Evolutionary conservation across 441 rosid genomes (phyloP), one percentile per base, ranked within the genome.

Genomic region (Macaranga tanarius): DNA sequence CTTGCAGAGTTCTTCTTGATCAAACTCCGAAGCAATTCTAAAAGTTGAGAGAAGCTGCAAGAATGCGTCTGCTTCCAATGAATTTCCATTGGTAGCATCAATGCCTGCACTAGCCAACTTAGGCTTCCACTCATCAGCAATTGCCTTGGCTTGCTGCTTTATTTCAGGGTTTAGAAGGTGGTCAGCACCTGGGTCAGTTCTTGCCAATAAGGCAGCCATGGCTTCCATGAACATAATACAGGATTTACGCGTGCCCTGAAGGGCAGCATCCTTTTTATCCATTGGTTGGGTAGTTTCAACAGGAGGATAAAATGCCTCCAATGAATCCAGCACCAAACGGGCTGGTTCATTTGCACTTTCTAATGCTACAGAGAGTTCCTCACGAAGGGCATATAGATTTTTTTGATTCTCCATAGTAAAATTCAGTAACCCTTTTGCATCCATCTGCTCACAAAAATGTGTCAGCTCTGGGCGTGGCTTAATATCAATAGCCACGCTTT

Each of bases 31-130:
- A 77, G 90, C 92, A 85, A 94, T 84, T 74, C 83, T 89, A 83
- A 90, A 94, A 76, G 92, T 90, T 48, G 92, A 87, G 47, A 94
- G 86, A 67, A 94, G 95, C 78, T 94, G 97, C 82, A 94, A 83
- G 79, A 92, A 94, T 51, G 97, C 93, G 77, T 90, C 93, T 65
- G 97, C 99, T 88, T 94, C 97, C 89, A 94, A 86, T 42, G 97
- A 90, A 71, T 88, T 90, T 67, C 96, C 99, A 84, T 89, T 90
- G 89, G 91, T 85, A 69, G 86, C 89, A 80, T 86, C 94, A 79
- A 79, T 75, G 71, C 85, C 97, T 51, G 86, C 87, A 73, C 74
- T 74, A 83, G 82, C 89, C 80, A 93, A 87, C 82, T 82, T 80
- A 28, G 93, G 97, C 84, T 88, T 92, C 98, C 98, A 94, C 77